Base-by-base conservation (phyloP, 768 basidiomycete species). In the Boletus rufocinnamomeus region DNA sequence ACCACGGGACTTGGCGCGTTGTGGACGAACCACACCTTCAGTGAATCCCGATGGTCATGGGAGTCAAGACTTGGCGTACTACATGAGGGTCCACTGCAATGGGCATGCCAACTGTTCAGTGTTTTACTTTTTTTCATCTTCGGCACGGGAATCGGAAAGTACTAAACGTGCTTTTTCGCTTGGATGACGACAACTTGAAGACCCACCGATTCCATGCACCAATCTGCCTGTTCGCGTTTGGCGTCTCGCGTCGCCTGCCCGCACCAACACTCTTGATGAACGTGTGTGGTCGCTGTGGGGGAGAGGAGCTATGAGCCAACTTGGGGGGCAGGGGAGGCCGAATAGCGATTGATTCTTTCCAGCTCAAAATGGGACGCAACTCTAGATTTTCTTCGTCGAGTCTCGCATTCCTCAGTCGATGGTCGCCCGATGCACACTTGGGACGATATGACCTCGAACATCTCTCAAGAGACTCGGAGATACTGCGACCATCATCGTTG, bases 151-250 rank as follows among this genome's bases (percentile, higher is more conserved):
- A 53, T 37, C 27, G 35, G 27, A 30, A 37, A n/a, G 19, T 14
- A 21, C 4, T 9, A 13, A 34, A 59, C 37, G 43, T 46, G 58
- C 19, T 19, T 9, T 5, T 28, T 51, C 59, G 57, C 57, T 60
- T 60, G 59, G 50, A 34, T 13, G 10, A 46, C 45, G n/a, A n/a
- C n/a, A n/a, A n/a, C n/a, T n/a, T n/a, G n/a, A n/a, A 28, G 49
- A 41, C 43, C 46, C 14, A 1, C 49, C 16, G 38, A n/a, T 27
- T 49, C 47, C 40, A 41, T 37, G 47, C 17, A 21, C n/a, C 4
- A 19, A 16, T 13, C 7, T 16, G 17, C 47, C 19, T 25, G 28
- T 6, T 23, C 17, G 28, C 16, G 16, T 53, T n/a, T 45, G 40
- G n/a, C 14, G 27, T 27, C 10, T 21, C 13, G 37, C 23, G 17